Evolutionary conservation across 257 asterid species (phyloP).

Genomic region (Solanum chilense): DNA sequence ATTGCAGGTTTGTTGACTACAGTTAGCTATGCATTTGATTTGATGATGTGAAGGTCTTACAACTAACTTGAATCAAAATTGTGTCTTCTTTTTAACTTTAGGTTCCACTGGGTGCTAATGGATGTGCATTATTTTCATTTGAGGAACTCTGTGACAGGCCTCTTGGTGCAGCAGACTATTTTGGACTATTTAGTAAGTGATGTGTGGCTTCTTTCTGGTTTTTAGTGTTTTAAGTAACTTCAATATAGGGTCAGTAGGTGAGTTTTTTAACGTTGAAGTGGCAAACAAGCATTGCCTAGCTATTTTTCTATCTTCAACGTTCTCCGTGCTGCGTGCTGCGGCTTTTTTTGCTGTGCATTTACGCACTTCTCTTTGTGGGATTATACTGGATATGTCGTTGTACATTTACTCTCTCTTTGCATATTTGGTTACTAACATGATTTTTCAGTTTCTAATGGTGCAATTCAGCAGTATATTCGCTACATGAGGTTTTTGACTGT

Average conservation of each 20-base stretch:
- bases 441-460: neutral
- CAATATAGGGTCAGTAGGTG: neutral
- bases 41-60: neutral
- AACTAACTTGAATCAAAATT: neutral
- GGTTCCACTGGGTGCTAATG: conserved; percentile 82
- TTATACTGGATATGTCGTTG: neutral
- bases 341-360: neutral
- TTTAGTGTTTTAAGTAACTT: neutral
- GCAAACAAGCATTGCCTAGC: neutral
- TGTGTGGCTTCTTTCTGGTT: neutral
- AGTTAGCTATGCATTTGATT: neutral
- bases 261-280: neutral
- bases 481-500: neutral
- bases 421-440: neutral
- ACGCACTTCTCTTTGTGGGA: neutral
- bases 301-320: neutral
- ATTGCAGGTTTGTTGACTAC: conserved; percentile 35
- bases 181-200: conserved; percentile 70
- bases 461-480: neutral
- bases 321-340: too few relatives aligned
- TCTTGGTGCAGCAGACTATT: conserved; percentile 98
- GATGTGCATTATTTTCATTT: conserved; percentile 80
- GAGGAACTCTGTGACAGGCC: conserved; percentile 91
- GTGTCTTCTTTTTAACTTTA: conserved; percentile 1
- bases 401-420: neutral